Evolutionary conservation across 1,284 basidiomycete species (phyloP).

Genomic region (Heterobasidion occidentale): DNA sequence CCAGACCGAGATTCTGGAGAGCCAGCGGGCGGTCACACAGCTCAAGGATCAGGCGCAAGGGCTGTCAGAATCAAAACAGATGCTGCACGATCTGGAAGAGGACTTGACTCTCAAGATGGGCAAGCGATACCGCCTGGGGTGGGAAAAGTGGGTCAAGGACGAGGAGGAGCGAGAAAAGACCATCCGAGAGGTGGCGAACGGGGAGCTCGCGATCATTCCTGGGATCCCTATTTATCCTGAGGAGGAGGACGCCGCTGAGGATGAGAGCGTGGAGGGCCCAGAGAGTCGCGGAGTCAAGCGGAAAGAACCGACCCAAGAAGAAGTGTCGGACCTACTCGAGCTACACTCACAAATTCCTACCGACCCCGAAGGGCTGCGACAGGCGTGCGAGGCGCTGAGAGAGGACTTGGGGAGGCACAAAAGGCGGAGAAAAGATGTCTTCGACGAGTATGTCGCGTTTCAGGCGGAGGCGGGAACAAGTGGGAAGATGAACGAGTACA

Average conservation of each 20-base stretch:
- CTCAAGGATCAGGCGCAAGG: constrained; percentile 67
- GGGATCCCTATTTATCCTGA: constrained; percentile 6
- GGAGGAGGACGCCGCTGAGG: constrained; percentile 14
- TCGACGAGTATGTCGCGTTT: constrained; percentile 70
- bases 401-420: constrained; percentile 60
- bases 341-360: constrained; percentile 50
- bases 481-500: constrained; percentile 82
- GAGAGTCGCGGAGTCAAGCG: constrained; percentile 39
- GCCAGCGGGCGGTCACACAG: constrained; percentile 67
- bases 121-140: constrained; percentile 76
- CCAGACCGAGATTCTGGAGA: constrained; percentile 88
- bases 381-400: constrained; percentile 53
- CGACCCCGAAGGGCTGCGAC: constrained; percentile 48
- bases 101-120: constrained; percentile 73
- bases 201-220: constrained; percentile 28
- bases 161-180: constrained; percentile 71
- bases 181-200: constrained; percentile 50
- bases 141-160: constrained; percentile 86
- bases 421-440: constrained; percentile 60
- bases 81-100: constrained; percentile 56
- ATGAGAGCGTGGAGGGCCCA: constrained; percentile 30
- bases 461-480: constrained; percentile 87
- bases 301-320: constrained; percentile 42
- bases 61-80: constrained; percentile 54
- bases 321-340: constrained; percentile 53